phyloP scores from a whole-genome alignment of 2,329 filamentous ascomycete genomes.

The Tolypocladium tundrense region DNA sequence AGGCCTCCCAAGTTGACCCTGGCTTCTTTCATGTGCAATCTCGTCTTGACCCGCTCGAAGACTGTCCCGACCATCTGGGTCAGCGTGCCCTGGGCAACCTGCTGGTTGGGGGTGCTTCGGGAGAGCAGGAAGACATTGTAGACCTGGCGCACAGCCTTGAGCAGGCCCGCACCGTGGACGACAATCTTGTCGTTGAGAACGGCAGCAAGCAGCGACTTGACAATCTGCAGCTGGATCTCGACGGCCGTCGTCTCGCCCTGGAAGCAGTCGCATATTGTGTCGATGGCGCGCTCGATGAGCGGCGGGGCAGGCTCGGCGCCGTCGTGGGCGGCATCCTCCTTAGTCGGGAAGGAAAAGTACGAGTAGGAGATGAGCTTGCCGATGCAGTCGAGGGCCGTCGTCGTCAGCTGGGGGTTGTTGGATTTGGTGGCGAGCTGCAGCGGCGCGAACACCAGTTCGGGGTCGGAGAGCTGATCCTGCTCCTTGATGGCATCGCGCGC shows the following conservation, averaged over 20 bases:
- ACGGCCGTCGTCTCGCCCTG: conserved; percentile 88
- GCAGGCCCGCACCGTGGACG: conserved; percentile 86
- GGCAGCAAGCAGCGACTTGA: conserved; percentile 90
- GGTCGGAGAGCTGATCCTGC: conserved; percentile 73
- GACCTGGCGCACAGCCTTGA: conserved; percentile 94
- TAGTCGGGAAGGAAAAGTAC: conserved; percentile 73
- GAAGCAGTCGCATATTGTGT: conserved; percentile 99
- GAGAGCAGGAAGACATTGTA: conserved; percentile 98
- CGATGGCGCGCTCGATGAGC: conserved; percentile 92
- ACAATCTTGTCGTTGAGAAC: conserved; percentile 98
- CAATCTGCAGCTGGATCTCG: conserved; percentile 93
- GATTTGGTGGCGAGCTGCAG: conserved; percentile 83
- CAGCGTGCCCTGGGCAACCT: conserved; percentile 90
- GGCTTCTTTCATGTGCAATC: conserved; percentile 79
- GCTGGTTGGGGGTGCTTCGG: conserved; percentile 87
- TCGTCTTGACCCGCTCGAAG: conserved; percentile 83
- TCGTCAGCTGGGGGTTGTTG: conserved; percentile 74
- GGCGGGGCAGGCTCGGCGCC: conserved; percentile 42
- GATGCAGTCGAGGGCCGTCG: conserved; percentile 90
- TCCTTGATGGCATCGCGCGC: conserved; percentile 82
- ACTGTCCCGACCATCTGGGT: conserved; percentile 99
- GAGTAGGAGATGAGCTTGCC: conserved; percentile 98
- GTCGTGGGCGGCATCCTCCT: conserved; percentile 31
- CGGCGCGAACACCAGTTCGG: conserved; percentile 85
- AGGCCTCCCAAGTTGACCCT: conserved; percentile 48